phyloP scores from a whole-genome alignment of 2,329 filamentous ascomycete genomes.

The Talaromyces amestolkiae region DNA sequence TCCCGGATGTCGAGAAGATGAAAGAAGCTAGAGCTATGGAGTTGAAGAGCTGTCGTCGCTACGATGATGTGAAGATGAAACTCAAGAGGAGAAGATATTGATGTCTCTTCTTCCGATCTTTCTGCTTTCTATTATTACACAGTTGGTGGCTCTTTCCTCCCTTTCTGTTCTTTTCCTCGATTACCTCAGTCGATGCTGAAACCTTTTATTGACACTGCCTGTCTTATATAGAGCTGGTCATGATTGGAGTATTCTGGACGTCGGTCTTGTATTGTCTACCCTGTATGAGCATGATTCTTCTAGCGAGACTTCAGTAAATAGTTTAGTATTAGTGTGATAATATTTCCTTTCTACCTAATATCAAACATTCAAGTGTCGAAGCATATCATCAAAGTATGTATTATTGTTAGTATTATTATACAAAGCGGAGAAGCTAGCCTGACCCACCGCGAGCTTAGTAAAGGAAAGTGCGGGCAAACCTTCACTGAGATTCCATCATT shows the following conservation, averaged over 20 bases:
- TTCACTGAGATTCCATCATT: constrained; percentile 9
- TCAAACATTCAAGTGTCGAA: too few relatives aligned
- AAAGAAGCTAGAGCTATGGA: constrained; percentile 63
- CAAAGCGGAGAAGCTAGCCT: constrained; percentile 1
- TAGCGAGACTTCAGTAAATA: neutral
- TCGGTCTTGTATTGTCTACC: constrained; percentile 1
- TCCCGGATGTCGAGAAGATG: constrained; percentile 75
- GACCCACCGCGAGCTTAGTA: constrained; percentile 11
- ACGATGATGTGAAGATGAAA: constrained; percentile 54
- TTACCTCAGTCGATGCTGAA: neutral
- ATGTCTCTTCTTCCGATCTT: constrained; percentile 10
- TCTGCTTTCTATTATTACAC: constrained; percentile 13
- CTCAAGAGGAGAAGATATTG: constrained; percentile 21
- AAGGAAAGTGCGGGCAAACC: constrained; percentile 1
- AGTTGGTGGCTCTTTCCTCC: neutral
- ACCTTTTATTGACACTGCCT: neutral
- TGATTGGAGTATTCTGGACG: constrained; percentile 14
- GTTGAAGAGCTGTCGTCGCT: constrained; percentile 58
- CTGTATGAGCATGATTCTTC: neutral
- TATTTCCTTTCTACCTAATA: neutral
- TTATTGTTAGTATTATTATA: too few relatives aligned
- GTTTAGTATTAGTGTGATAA: neutral
- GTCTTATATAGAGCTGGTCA: constrained; percentile 14
- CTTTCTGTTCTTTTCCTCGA: neutral
- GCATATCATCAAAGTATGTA: too few relatives aligned